phyloP scores from a whole-genome alignment of 1,284 basidiomycete genomes.

The Fereydounia khargensis region DNA sequence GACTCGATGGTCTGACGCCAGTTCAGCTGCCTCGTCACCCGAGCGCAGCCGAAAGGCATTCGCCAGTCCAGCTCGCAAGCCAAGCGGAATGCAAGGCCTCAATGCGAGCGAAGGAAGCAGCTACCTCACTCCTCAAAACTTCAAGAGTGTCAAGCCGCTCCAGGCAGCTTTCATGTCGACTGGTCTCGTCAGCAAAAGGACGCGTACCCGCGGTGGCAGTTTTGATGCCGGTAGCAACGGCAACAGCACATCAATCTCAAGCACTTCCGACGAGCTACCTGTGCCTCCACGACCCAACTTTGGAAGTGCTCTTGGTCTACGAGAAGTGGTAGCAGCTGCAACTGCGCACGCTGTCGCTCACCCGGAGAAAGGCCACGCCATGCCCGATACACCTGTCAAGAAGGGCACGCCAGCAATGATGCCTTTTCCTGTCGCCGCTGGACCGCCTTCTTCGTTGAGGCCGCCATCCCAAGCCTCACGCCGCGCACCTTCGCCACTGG shows the following conservation, averaged over 20 bases:
- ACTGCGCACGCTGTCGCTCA: conserved; percentile 32
- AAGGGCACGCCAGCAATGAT: conserved; percentile 24
- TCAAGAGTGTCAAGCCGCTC: conserved; percentile 59
- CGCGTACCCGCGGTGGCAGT: conserved; percentile 19
- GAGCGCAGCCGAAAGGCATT: conserved; percentile 5
- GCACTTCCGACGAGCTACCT: conserved; percentile 25
- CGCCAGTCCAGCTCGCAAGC: neutral
- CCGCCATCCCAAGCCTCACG: neutral
- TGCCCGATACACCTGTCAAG: conserved; percentile 60
- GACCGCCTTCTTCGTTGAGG: conserved; percentile 1
- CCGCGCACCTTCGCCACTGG: conserved; percentile 22
- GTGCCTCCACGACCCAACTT: conserved; percentile 36
- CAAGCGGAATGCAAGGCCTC: no score
- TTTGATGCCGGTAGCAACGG: conserved; percentile 1
- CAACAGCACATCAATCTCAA: conserved; percentile 8
- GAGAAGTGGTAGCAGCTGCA: conserved; percentile 52
- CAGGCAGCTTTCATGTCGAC: conserved; percentile 59
- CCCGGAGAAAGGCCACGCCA: conserved; percentile 22
- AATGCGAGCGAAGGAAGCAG: no score
- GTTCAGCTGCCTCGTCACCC: conserved; percentile 22
- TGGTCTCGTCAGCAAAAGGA: conserved; percentile 58
- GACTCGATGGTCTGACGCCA: conserved; percentile 20
- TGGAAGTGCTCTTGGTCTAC: conserved; percentile 39
- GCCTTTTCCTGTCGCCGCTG: conserved; percentile 20
- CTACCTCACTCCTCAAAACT: conserved; percentile 57